These are phyloP conservation scores for Glycine soja DNA, from an alignment of 306 rosid genomes.

Conservation along the genomic window DNA sequence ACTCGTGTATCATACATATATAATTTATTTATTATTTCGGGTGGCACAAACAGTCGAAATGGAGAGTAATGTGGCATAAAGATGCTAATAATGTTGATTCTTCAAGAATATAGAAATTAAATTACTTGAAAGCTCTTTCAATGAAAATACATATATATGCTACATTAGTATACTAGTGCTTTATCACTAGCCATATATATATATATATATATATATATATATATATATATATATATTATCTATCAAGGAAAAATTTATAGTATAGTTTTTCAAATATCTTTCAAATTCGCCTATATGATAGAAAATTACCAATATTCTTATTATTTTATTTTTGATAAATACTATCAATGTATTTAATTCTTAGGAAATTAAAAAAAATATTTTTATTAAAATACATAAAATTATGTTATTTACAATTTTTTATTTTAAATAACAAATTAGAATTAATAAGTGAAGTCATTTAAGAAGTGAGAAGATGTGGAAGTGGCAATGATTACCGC, in stretches of 20 bases:
- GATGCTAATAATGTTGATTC: constrained; percentile 14
- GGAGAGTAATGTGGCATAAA: neutral
- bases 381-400: no score
- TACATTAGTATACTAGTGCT: neutral
- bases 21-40: neutral
- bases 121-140: constrained; percentile 2
- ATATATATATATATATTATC: no score
- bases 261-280: no score
- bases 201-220: no score
- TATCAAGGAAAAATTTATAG: no score
- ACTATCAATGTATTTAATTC: no score
- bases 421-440: neutral
- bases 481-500: constrained; percentile 58
- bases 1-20: neutral
- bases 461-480: neutral
- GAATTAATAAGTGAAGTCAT: neutral
- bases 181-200: neutral
- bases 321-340: no score
- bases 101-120: constrained; percentile 29
- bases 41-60: constrained; percentile 29
- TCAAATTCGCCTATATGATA: no score
- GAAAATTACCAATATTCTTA: no score
- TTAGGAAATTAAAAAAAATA: no score
- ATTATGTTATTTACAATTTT: neutral
- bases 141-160: neutral